Base-by-base conservation (phyloP, 1,284 basidiomycete genomes). In the Tylopilus sp. region DNA sequence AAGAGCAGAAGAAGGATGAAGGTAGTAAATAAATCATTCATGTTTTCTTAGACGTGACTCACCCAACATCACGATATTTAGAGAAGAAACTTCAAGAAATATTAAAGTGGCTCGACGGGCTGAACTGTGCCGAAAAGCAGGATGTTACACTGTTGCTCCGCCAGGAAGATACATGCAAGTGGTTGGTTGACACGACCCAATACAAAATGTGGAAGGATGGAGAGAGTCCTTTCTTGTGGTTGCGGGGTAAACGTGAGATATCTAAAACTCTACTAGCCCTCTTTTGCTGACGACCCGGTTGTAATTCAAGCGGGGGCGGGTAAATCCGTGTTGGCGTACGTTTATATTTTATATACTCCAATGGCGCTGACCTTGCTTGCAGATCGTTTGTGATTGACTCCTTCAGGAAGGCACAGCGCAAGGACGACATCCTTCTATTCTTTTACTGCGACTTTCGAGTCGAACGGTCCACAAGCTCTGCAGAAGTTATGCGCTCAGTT, bases 401-500 rank as follows among this genome's bases (percentile, higher is more conserved):
- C 21, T 19, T 49, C 1, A 18, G 19, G 13, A 16, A 12, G 16
- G 15, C 25, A 0, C 16, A 4, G 2, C 12, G 12, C 4, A n/a
- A 40, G 9, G 40, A 26, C 15, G 41, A 43, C 18, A 18, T 39
- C 0, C n/a, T 51, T 11, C 10, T n/a, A 15, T 51, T 43, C 15
- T 51, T 51, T 26, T 51, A 43, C 16, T 51, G 49, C 8, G 48
- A 46, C 9, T 23, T 23, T 36, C 43, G 34, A 19, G 21, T 19
- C 11, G 26, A 44, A 19, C 25, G 46, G 15, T 30, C 44, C 15
- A 34, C 48, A 26, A 34, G 12, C 26, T 29, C 49, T 12, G 47
- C 30, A 2, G 49, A 39, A 11, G 50, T 29, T 2, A 18, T 46
- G 29, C 40, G 50, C 19, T 52, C 50, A 4, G 15, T 51, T 26